Base-by-base conservation (phyloP, 768 basidiomycete species). In the Coprinopsis marcescibilis region DNA sequence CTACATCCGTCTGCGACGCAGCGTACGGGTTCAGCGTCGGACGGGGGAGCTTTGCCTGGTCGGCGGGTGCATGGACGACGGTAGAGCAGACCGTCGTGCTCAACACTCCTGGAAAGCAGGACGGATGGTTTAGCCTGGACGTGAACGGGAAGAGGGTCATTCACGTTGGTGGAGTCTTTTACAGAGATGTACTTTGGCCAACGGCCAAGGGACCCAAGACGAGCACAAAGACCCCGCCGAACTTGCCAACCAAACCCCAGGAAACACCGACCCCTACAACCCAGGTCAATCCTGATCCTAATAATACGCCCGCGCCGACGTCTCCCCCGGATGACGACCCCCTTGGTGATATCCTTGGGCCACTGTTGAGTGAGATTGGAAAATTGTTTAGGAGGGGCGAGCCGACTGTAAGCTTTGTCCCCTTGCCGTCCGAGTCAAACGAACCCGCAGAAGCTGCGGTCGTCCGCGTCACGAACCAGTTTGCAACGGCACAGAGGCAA, bases 11-110 rank as follows among this genome's bases (percentile, higher is more conserved):
- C 4, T 91, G 89, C 60, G 74, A 83, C 40, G 54, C 71, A 0
- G 60, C 61, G 0, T 91, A 89, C 56, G 89, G 89, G 0, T 67
- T 89, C 19, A 89, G 86, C 1, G 68, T 91, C 19, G 86, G 80
- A 11, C 75, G 89, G 4, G 86, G 86, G 0, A 70, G 83, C 0
- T 91, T 88, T 69, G 57, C 48, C 1, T 91, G 79, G 63, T 57
- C 66, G 0, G 52, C 63, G 2, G 88, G 87, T 0, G 67, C 60
- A 30, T 92, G 88, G 89, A 89, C 89, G 33, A 76, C 66, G 27
- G 67, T 90, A 17, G 55, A 58, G n/a, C 89, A 91, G 60, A 82
- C 77, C 1, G 78, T 90, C 19, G 57, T 61, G 32, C 71, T 91
- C 43, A 91, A 90, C 56, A 85, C 83, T 0, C 86, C 87, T 0